A percentile compares a stretch with the other conserved stretches of the same genome.
Conservation (phyloP, 345 rosid species). For the Salix arbutifolia region DNA sequence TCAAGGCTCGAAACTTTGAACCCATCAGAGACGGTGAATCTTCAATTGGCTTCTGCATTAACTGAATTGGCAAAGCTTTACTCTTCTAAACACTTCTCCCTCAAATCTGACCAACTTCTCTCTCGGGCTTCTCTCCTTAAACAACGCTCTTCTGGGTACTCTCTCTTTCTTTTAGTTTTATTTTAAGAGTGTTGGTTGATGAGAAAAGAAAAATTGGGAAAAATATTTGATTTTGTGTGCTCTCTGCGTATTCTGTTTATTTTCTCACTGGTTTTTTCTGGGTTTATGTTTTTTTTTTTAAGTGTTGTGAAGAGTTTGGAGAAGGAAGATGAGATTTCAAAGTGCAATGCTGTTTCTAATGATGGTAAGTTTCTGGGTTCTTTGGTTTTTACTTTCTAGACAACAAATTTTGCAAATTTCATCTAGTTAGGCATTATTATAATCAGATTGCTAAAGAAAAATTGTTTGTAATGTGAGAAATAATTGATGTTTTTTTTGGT, state of each 20-base stretch:
- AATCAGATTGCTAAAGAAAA: not conserved
- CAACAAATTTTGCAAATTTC: not conserved
- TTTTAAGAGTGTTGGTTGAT: not conserved
- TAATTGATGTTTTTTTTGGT: not conserved
- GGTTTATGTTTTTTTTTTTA: not conserved
- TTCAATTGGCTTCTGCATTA: conserved; percentile 58
- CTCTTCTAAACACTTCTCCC: conserved; percentile 68
- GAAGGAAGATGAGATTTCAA: conserved; percentile 11
- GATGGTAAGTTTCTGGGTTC: conserved; percentile 29
- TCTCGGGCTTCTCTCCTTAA: conserved; percentile 55
- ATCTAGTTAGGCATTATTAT: not conserved
- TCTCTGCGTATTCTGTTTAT: not conserved
- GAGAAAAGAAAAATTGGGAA: not conserved
- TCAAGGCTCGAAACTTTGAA: conserved; percentile 36
- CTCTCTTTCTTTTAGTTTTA: not conserved
- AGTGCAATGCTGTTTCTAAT: conserved; percentile 9
- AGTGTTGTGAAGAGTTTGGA: conserved; percentile 29
- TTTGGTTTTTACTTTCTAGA: not conserved
- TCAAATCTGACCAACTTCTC: conserved; percentile 64
- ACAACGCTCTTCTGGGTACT: conserved; percentile 44
- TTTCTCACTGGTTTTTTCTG: not conserved
- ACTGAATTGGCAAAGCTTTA: conserved; percentile 60
- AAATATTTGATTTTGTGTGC: not conserved
- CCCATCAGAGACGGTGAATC: conserved; percentile 27
- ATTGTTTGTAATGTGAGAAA: not conserved